phyloP scores from a whole-genome alignment of 352 stramenopile species.

The Phytophthora pistaciae region DNA sequence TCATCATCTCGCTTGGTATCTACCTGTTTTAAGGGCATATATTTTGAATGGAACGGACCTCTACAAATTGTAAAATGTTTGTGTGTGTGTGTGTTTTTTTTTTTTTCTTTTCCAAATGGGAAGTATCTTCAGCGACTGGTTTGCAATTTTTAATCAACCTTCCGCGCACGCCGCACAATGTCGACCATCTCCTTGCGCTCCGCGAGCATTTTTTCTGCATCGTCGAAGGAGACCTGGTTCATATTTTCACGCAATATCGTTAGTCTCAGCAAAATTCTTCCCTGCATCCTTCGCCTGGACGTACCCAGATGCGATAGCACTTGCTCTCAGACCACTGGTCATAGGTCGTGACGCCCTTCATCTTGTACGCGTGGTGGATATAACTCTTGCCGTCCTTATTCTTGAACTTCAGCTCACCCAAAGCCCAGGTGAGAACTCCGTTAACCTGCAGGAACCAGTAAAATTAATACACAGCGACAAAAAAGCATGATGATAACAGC shows the following conservation, averaged over 20 bases:
- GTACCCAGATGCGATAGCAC: constrained; percentile 31
- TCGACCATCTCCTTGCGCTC: constrained; percentile 9
- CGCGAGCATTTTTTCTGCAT: constrained; percentile 8
- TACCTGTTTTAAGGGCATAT: constrained; percentile 28
- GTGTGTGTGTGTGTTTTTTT: too few relatives aligned
- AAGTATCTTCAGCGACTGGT: too few relatives aligned
- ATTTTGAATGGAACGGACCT: not conserved
- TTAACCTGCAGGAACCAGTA: too few relatives aligned
- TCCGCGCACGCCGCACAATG: constrained; percentile 6
- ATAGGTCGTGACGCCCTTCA: constrained; percentile 13
- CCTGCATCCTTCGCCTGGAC: not conserved
- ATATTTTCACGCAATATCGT: not conserved
- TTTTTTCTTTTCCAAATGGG: too few relatives aligned
- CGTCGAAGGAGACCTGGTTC: constrained; percentile 17
- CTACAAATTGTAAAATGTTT: too few relatives aligned
- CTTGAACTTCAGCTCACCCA: constrained; percentile 1
- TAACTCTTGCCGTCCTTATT: not conserved
- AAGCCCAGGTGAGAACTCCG: too few relatives aligned
- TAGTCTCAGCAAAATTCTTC: too few relatives aligned
- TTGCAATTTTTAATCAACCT: not conserved
- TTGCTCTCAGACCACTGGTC: constrained; percentile 28
- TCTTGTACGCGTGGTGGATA: constrained; percentile 12
- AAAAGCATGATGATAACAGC: too few relatives aligned
- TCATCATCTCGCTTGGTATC: constrained; percentile 37
- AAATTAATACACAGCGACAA: too few relatives aligned